Conservation (phyloP, 139 green algal genomes). For the Chlamydomonas sphaeroides region DNA sequence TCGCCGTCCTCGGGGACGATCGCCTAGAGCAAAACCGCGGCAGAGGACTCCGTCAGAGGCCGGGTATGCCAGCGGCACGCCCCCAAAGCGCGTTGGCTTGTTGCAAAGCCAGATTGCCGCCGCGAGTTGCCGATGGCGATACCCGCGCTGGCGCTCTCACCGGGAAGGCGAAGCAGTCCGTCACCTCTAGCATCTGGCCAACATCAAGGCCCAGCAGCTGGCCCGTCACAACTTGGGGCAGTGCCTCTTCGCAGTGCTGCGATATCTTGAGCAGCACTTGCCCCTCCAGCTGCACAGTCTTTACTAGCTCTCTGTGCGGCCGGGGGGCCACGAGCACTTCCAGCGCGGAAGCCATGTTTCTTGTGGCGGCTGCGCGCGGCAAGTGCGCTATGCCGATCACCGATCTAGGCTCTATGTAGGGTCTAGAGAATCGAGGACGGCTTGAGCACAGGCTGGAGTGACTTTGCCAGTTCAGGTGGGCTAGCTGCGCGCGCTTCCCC, state of each 20-base stretch:
- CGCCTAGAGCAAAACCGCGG: too few relatives aligned
- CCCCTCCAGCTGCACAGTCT: slow-evolving; percentile 81
- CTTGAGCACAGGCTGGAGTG: too few relatives aligned
- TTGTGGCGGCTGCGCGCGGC: background rate
- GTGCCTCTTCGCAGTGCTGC: slow-evolving; percentile 91
- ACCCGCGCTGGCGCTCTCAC: slow-evolving; percentile 54
- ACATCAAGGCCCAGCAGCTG: slow-evolving; percentile 98
- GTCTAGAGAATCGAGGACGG: too few relatives aligned
- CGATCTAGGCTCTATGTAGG: too few relatives aligned
- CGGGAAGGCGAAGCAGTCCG: slow-evolving; percentile 97
- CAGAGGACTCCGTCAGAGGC: too few relatives aligned
- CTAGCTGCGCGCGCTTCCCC: too few relatives aligned
- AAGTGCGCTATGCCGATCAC: too few relatives aligned
- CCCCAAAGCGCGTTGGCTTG: too few relatives aligned
- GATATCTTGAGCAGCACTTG: slow-evolving; percentile 93
- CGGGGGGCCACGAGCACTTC: background rate
- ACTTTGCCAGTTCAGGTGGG: too few relatives aligned
- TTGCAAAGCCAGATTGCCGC: too few relatives aligned
- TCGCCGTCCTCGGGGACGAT: slow-evolving; percentile 61
- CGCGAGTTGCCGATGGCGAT: background rate
- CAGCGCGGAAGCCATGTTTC: background rate
- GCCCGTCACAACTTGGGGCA: slow-evolving; percentile 89
- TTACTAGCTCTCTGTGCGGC: slow-evolving; percentile 56
- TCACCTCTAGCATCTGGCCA: slow-evolving; percentile 95
- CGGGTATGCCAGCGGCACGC: too few relatives aligned